These are phyloP conservation scores for Sclerotinia spermophila DNA, from an alignment of 2,329 filamentous ascomycete genomes.

Conservation along the genomic window DNA sequence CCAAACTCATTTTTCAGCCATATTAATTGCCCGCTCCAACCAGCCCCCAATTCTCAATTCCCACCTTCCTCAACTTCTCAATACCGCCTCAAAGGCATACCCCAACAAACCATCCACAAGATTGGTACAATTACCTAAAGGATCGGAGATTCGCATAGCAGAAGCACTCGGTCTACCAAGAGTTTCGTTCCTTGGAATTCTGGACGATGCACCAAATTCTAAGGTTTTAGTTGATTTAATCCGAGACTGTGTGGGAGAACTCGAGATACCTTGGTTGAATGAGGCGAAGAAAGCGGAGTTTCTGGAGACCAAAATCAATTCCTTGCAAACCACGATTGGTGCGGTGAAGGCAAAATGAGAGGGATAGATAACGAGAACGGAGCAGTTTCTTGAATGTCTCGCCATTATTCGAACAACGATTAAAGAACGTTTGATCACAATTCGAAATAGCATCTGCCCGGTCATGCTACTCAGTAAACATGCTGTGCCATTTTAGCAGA, in stretches of 20 bases:
- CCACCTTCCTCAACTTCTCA: conserved; percentile 56
- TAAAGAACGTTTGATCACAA: not conserved
- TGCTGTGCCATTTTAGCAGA: no score
- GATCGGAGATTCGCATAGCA: conserved; percentile 56
- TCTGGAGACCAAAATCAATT: conserved; percentile 47
- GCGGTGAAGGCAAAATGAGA: not conserved
- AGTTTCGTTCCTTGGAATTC: conserved; percentile 61
- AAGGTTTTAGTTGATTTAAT: conserved; percentile 56
- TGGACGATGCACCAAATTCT: conserved; percentile 53
- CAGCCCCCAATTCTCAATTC: conserved; percentile 56
- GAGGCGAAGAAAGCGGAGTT: conserved; percentile 42
- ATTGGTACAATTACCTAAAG: conserved; percentile 60
- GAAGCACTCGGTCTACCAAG: conserved; percentile 57
- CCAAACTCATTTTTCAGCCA: conserved; percentile 39
- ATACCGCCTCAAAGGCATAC: conserved; percentile 46
- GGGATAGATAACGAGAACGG: no score
- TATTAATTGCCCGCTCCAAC: conserved; percentile 57
- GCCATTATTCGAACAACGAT: not conserved
- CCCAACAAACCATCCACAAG: conserved; percentile 45
- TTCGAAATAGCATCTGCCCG: not conserved
- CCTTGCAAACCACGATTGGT: conserved; percentile 39
- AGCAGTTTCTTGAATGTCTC: not conserved
- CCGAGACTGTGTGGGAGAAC: conserved; percentile 47
- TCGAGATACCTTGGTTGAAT: conserved; percentile 55
- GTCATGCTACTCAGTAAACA: not conserved